Conservation (phyloP, 2,329 filamentous ascomycete genomes). For the Aspergillus unguis region DNA sequence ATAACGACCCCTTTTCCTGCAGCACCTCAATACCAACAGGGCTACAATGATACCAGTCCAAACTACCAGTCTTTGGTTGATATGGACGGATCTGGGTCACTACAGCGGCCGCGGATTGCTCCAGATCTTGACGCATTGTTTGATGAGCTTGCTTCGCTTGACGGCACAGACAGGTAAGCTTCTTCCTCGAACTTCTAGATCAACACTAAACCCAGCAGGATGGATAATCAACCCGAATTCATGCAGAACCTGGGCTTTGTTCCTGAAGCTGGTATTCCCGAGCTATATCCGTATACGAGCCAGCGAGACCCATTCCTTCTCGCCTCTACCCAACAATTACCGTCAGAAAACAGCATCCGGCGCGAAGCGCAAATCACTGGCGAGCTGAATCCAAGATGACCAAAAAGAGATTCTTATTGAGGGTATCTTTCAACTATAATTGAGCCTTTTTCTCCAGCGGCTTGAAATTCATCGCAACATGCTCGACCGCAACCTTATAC, state of each 20-base stretch:
- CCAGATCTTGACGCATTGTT: conserved; percentile 51
- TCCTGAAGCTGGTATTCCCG: conserved; percentile 36
- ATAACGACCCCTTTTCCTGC: conserved; percentile 23
- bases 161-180: conserved; percentile 48
- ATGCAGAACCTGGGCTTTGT: conserved; percentile 40
- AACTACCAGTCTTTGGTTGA: conserved; percentile 28
- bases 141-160: conserved; percentile 57
- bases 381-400: conserved; percentile 13
- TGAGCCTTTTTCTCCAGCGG: conserved; percentile 27
- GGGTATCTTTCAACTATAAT: conserved; percentile 5
- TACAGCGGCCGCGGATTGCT: conserved; percentile 31
- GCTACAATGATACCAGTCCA: conserved; percentile 29
- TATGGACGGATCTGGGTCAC: conserved; percentile 28
- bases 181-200: neutral
- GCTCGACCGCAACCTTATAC: conserved; percentile 60
- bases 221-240: conserved; percentile 36
- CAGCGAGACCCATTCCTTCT: conserved; percentile 35
- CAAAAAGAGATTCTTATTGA: neutral
- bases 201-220: conserved; percentile 18
- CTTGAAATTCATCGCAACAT: conserved; percentile 40
- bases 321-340: conserved; percentile 29
- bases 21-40: conserved; percentile 23
- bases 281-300: conserved; percentile 34
- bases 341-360: conserved; percentile 18
- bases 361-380: conserved; percentile 21